Evolutionary conservation across 306 rosid species (phyloP).

Genomic region (Glycine latifolia): DNA sequence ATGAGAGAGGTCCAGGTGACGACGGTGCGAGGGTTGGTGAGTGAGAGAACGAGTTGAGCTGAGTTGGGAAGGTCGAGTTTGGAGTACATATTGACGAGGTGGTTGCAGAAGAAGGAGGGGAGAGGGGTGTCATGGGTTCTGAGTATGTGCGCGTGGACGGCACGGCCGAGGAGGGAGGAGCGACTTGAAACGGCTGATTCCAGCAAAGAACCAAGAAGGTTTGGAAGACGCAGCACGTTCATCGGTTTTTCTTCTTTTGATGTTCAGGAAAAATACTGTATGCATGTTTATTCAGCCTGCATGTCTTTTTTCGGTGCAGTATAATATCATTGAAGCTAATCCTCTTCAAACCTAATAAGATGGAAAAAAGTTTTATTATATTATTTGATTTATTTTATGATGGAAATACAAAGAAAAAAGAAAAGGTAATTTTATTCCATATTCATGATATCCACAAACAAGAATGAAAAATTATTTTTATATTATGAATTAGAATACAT

Average conservation of each 20-base stretch:
- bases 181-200: conserved; percentile 63
- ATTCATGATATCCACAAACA: too few species aligned
- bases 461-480: too few species aligned
- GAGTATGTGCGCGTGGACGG: conserved; percentile 72
- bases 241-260: conserved; percentile 37
- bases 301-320: too few species aligned
- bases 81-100: conserved; percentile 89
- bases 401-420: too few species aligned
- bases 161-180: conserved; percentile 66
- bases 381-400: too few species aligned
- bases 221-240: conserved; percentile 57
- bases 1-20: conserved; percentile 92
- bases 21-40: conserved; percentile 66
- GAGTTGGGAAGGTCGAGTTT: conserved; percentile 74
- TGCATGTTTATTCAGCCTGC: too few species aligned
- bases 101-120: conserved; percentile 75
- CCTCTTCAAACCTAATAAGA: too few species aligned
- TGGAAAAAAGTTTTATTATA: too few species aligned
- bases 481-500: too few species aligned
- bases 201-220: conserved; percentile 63
- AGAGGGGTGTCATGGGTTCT: conserved; percentile 59
- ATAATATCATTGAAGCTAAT: too few species aligned
- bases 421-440: too few species aligned
- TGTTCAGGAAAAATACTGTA: too few species aligned
- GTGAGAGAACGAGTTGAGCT: conserved; percentile 70